Percentiles rank a stretch among this genome's conserved stretches.
Conservation (phyloP, 371 early-diverging fungal genomes). For the Dinochytrium kinnereticum region DNA sequence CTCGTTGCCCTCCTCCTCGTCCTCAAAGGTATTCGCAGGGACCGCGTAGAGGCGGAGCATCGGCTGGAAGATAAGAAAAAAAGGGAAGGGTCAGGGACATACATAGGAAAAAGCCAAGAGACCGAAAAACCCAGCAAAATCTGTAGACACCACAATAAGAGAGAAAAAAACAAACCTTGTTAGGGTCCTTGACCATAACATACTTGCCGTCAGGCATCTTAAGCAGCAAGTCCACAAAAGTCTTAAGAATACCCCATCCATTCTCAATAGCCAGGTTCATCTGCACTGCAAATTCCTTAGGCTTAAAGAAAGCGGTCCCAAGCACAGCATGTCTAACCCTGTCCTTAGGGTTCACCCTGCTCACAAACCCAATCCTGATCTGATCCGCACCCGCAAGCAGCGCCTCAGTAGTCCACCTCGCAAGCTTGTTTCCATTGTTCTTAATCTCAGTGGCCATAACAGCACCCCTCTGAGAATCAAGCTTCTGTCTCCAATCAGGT, state of each 20-base stretch:
- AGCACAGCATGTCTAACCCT: constrained; percentile 81
- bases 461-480: constrained; percentile 95
- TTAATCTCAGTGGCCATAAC: constrained; percentile 96
- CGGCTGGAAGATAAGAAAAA: constrained; percentile 49
- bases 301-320: constrained; percentile 85
- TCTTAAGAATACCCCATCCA: constrained; percentile 96
- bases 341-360: constrained; percentile 79
- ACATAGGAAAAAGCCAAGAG: not conserved
- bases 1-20: constrained; percentile 31
- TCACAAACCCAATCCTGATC: constrained; percentile 83
- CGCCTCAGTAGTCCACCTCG: constrained; percentile 93
- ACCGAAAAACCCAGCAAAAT: not conserved
- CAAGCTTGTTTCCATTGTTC: constrained; percentile 95
- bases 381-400: constrained; percentile 88
- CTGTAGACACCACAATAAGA: constrained; percentile 4
- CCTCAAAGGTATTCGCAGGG: constrained; percentile 47
- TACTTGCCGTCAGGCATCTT: constrained; percentile 90
- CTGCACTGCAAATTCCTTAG: constrained; percentile 89
- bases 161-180: constrained; percentile 54
- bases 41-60: constrained; percentile 78
- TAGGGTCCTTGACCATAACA: constrained; percentile 94
- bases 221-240: constrained; percentile 79
- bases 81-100: no score
- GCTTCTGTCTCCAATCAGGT: constrained; percentile 93
- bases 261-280: constrained; percentile 84